Base-by-base conservation (phyloP, 2,329 filamentous ascomycete species). In the Trichophyton simii region DNA sequence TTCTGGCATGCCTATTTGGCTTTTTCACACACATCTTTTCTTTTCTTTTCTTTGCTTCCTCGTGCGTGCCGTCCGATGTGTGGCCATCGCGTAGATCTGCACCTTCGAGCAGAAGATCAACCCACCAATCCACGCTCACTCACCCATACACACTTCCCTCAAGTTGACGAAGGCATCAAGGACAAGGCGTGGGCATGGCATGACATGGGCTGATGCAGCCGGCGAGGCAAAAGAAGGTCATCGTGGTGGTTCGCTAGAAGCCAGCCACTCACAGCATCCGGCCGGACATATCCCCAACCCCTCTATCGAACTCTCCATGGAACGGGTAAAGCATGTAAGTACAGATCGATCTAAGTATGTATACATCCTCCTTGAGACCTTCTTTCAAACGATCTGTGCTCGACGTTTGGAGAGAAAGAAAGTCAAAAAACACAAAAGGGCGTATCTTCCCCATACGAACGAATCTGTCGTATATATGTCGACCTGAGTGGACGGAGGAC, bases 61-160 rank as follows among this genome's bases (percentile, higher is more conserved):
- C 52, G 52, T 34, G 52, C 31, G 52, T 55, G 52, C 52, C 52
- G 52, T 55, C 28, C 13, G 31, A 36, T 34, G 31, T 55, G 52
- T 55, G 52, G 52, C 52, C 52, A 55, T 55, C 52, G 52, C 52
- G 52, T 55, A 31, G 52, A 55, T 55, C 52, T 55, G 52, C 52
- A 55, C 22, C 52, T 3, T 36, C 28, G 28, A 34, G 22, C 22
- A 54, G 52, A 36, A 55, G 52, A 55, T 55, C 52, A 55, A 36
- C 52, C 52, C 52, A 28, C 52, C 52, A 55, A 36, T 31, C 52
- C 52, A 22, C 22, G 11, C 46, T 52, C 46, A 52, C 9, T 11
- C 46, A 38, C 34, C 34, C 11, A 38, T 38, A 13, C 34, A 38
- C 34, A 38, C 22, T 28, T 22, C 46, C 46, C 46, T 44, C 6